Percentiles rank a stretch among this genome's conserved stretches.
Conservation (phyloP, 2,329 filamentous ascomycete genomes). For the Aureobasidium sp. region DNA sequence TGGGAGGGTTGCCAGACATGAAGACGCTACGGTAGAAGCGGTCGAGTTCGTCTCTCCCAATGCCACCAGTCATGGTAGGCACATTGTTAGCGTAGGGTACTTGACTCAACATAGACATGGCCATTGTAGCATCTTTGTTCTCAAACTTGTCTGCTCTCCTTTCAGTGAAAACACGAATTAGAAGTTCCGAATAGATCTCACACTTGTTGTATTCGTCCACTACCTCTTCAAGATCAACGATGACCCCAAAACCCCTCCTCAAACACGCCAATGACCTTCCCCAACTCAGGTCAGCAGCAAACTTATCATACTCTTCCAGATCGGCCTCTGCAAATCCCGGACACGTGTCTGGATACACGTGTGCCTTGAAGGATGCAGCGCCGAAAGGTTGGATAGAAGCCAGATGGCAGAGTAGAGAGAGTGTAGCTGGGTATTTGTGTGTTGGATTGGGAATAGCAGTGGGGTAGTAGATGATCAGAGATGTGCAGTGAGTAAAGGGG, state of each 20-base stretch:
- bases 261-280: conserved; percentile 32
- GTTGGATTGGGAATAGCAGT: conserved; percentile 28
- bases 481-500: conserved; percentile 28
- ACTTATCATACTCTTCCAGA: conserved; percentile 30
- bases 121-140: conserved; percentile 19
- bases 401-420: conserved; percentile 24
- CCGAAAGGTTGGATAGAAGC: conserved; percentile 28
- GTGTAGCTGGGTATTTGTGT: conserved; percentile 26
- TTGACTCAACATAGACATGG: conserved; percentile 16
- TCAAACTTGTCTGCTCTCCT: conserved; percentile 18
- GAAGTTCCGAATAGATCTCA: neutral
- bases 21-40: conserved; percentile 51
- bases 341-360: conserved; percentile 30
- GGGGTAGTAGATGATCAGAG: conserved; percentile 37
- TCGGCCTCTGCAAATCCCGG: conserved; percentile 36
- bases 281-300: conserved; percentile 35
- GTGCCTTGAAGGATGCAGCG: conserved; percentile 31
- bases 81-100: conserved; percentile 24
- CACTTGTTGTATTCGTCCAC: conserved; percentile 26
- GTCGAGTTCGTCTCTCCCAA: conserved; percentile 33
- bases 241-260: conserved; percentile 23
- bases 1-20: conserved; percentile 43
- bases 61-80: conserved; percentile 36
- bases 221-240: conserved; percentile 27
- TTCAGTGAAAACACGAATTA: too few species aligned